These are phyloP conservation scores for Entomortierella chlamydospora DNA, from an alignment of 192 early-diverging fungal genomes.

Conservation along the genomic window DNA sequence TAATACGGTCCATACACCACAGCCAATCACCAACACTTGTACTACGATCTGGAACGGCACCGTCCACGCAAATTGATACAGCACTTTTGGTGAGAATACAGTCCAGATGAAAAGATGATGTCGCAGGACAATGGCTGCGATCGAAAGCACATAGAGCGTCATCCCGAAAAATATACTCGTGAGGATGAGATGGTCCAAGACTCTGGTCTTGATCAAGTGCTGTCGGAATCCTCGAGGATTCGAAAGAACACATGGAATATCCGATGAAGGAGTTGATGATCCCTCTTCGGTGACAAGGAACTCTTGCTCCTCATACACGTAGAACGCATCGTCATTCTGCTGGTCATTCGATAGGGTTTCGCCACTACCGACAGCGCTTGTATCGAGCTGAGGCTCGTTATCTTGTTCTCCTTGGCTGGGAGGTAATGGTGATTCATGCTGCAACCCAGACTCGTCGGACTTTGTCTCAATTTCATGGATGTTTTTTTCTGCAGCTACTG, in stretches of 20 bases:
- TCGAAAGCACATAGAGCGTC: constrained; percentile 64
- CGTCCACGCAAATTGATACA: constrained; percentile 81
- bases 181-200: constrained; percentile 38
- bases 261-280: not conserved
- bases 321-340: not conserved
- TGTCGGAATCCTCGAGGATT: constrained; percentile 34
- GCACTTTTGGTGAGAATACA: constrained; percentile 84
- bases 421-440: not conserved
- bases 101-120: constrained; percentile 87
- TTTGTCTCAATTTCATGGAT: not conserved
- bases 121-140: constrained; percentile 71
- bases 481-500: not conserved
- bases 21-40: constrained; percentile 48
- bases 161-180: constrained; percentile 59
- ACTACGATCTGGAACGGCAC: constrained; percentile 54
- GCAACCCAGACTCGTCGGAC: not conserved
- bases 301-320: constrained; percentile 13
- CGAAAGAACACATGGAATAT: constrained; percentile 4
- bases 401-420: not conserved
- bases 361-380: not conserved
- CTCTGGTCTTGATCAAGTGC: constrained; percentile 6
- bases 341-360: not conserved
- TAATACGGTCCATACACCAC: constrained; percentile 7
- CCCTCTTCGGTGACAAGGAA: not conserved
- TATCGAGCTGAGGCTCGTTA: not conserved